A percentile compares a stretch with the other conserved stretches of the same genome.
These are phyloP conservation scores for Cyclanthera cordifolia DNA, from an alignment of 306 rosid genomes.

Conservation along the genomic window DNA sequence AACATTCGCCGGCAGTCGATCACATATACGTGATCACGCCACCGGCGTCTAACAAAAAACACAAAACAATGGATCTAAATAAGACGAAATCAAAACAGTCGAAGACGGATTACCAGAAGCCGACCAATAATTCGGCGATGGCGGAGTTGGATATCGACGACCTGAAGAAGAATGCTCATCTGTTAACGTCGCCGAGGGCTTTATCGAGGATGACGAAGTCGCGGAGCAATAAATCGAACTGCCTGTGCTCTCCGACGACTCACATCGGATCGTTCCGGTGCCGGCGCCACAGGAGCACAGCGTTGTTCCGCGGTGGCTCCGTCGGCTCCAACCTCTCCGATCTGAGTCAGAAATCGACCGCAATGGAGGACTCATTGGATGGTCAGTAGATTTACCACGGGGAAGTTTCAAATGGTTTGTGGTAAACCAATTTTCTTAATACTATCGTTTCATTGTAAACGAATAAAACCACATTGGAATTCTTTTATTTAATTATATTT, in stretches of 20 bases:
- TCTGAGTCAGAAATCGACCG: constrained; percentile 15
- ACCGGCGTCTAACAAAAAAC: no score
- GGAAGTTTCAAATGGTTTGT: neutral
- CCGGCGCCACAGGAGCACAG: constrained; percentile 32
- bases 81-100: constrained; percentile 18
- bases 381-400: neutral
- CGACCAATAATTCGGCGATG: constrained; percentile 4
- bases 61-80: neutral
- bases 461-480: no score
- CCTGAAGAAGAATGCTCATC: constrained; percentile 26
- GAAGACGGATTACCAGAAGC: constrained; percentile 11
- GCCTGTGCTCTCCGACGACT: constrained; percentile 82
- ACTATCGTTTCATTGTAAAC: no score
- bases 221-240: constrained; percentile 27
- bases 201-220: constrained; percentile 15
- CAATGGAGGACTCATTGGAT: constrained; percentile 21
- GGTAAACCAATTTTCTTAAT: no score
- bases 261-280: constrained; percentile 80
- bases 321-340: constrained; percentile 48
- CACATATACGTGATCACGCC: no score
- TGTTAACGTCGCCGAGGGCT: constrained; percentile 33
- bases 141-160: constrained; percentile 25
- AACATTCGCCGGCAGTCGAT: neutral
- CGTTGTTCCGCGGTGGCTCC: constrained; percentile 31
- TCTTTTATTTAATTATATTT: no score